These are phyloP conservation scores for Hevea brasiliensis DNA, from an alignment of 345 rosid genomes.

Conservation along the genomic window DNA sequence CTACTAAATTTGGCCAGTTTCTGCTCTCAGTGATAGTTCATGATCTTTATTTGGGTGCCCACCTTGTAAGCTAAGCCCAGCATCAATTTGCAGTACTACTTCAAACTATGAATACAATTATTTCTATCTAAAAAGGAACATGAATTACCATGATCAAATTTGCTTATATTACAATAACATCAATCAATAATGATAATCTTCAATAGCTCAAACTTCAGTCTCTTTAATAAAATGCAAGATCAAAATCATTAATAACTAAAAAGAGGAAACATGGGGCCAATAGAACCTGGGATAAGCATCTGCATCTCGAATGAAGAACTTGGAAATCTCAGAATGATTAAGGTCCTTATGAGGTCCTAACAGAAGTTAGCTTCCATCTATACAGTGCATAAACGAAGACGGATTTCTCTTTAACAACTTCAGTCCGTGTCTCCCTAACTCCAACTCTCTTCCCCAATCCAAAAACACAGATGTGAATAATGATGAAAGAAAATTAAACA, in stretches of 20 bases:
- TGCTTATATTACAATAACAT: neutral
- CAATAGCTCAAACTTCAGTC: neutral
- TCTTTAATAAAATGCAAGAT: neutral
- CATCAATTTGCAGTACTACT: neutral
- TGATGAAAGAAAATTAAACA: neutral
- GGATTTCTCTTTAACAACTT: constrained; percentile 79
- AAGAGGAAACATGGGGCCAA: too few relatives aligned
- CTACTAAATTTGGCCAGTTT: neutral
- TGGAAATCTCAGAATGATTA: constrained; percentile 75
- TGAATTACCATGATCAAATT: too few relatives aligned
- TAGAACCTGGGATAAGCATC: constrained; percentile 70
- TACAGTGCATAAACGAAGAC: constrained; percentile 86
- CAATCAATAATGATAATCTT: too few relatives aligned
- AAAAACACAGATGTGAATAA: neutral
- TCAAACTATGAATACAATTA: too few relatives aligned
- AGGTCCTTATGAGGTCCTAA: constrained; percentile 63
- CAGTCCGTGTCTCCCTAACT: constrained; percentile 73
- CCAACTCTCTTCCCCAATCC: constrained; percentile 55
- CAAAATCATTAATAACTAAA: neutral
- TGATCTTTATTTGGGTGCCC: neutral
- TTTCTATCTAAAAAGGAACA: too few relatives aligned
- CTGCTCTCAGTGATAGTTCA: neutral
- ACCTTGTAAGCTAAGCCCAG: neutral
- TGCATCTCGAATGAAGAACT: constrained; percentile 80
- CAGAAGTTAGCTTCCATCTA: constrained; percentile 82